Conservation (phyloP, 257 asterid species). For the Solanum megistacrolobum region DNA sequence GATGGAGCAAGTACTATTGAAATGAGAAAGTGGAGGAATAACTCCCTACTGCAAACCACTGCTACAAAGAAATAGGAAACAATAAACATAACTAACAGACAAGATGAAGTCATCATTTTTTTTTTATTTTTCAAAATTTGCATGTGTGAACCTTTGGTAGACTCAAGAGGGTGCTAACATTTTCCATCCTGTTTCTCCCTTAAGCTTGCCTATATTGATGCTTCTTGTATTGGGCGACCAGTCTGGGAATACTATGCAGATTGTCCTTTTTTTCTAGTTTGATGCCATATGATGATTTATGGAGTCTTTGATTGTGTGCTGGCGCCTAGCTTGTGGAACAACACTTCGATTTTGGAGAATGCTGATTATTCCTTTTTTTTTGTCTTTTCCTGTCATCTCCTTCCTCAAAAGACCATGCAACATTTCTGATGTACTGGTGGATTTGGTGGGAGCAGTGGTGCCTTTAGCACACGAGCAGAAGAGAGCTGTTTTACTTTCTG, state of each 20-base stretch:
- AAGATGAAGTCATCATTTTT: neutral
- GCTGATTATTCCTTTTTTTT: neutral
- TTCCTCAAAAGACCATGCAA: conserved; percentile 53
- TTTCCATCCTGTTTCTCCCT: neutral
- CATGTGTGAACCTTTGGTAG: neutral
- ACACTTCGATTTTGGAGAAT: neutral
- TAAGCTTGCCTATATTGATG: neutral
- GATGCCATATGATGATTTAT: neutral
- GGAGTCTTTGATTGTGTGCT: neutral
- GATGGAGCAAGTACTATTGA: neutral
- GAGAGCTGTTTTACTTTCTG: conserved; percentile 48
- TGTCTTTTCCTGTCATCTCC: neutral
- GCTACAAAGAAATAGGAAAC: neutral
- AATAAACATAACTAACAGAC: neutral
- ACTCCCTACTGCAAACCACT: neutral
- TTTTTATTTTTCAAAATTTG: neutral
- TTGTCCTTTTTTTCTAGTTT: neutral
- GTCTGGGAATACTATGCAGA: neutral
- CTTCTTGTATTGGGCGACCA: neutral
- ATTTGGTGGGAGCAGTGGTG: conserved; percentile 71
- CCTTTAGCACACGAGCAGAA: conserved; percentile 73
- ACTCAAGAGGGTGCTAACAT: neutral
- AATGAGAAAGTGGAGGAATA: neutral
- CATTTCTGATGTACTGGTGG: conserved; percentile 53
- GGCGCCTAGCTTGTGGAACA: neutral